These are phyloP conservation scores for Cystofilobasidium ferigula DNA, from an alignment of 768 basidiomycete species.

Conservation along the genomic window DNA sequence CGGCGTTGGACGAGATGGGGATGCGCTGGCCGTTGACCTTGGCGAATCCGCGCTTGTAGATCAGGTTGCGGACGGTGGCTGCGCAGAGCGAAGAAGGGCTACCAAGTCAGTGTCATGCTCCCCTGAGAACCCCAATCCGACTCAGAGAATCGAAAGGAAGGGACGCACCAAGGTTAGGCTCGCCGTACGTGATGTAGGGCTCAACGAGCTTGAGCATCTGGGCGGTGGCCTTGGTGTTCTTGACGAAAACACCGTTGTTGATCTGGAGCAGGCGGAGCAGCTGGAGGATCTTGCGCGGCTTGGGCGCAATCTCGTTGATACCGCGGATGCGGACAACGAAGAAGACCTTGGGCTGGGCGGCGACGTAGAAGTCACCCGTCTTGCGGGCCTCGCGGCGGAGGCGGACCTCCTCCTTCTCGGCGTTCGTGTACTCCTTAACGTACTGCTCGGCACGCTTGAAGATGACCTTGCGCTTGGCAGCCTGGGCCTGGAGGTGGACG, in stretches of 20 bases:
- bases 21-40: constrained; percentile 97
- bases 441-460: constrained; percentile 99
- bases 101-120: too few species aligned
- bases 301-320: constrained; percentile 99
- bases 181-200: constrained; percentile 95
- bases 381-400: constrained; percentile 84
- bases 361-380: constrained; percentile 93
- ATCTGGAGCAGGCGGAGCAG: constrained; percentile 97
- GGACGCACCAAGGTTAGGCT: constrained; percentile 73
- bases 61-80: constrained; percentile 84
- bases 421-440: constrained; percentile 85
- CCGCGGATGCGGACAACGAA: constrained; percentile 96
- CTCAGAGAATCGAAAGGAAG: too few species aligned
- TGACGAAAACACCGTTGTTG: constrained; percentile 98
- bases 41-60: constrained; percentile 99
- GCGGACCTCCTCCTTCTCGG: constrained; percentile 93
- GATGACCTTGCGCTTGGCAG: constrained; percentile 84
- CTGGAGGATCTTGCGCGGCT: constrained; percentile 98
- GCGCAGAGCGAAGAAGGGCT: too few species aligned
- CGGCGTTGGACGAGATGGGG: constrained; percentile 80
- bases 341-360: constrained; percentile 91
- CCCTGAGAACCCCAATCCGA: too few species aligned
- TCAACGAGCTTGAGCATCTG: constrained; percentile 76
- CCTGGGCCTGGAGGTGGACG: constrained; percentile 17
- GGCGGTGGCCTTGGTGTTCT: constrained; percentile 59